Evolutionary conservation across 2,329 filamentous ascomycete species (phyloP).

Genomic region (Xylogone sp.): DNA sequence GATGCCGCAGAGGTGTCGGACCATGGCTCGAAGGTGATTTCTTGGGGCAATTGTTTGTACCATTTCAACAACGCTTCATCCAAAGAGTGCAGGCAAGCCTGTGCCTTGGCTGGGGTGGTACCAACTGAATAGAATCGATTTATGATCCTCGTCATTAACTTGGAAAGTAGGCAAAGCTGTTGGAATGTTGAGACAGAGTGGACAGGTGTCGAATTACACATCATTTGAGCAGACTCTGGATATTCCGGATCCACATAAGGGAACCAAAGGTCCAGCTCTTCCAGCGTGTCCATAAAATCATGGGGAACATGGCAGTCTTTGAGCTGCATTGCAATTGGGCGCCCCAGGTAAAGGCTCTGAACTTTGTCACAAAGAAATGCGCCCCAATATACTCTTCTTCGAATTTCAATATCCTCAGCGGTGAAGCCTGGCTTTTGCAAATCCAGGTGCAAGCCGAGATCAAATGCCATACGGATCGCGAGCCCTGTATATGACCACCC

Average conservation of each 20-base stretch:
- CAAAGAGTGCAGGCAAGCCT: conserved; percentile 22
- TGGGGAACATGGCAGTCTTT: conserved; percentile 20
- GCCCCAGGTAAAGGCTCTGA: conserved; percentile 26
- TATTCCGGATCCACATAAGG: conserved; percentile 4
- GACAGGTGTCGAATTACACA: conserved; percentile 4
- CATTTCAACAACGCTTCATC: conserved; percentile 24
- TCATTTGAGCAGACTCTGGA: not conserved
- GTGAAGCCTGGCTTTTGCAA: conserved; percentile 20
- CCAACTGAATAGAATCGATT: conserved; percentile 29
- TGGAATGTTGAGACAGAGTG: conserved; percentile 33
- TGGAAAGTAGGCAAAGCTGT: conserved; percentile 30
- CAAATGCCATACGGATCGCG: conserved; percentile 1
- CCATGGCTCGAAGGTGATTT: conserved; percentile 22
- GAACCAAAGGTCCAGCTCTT: conserved; percentile 17
- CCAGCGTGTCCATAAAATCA: conserved; percentile 20
- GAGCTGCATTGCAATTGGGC: conserved; percentile 21
- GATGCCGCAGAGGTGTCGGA: conserved; percentile 5
- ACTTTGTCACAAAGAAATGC: conserved; percentile 27
- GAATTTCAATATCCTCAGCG: conserved; percentile 24
- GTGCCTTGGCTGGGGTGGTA: conserved; percentile 22
- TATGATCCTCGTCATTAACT: conserved; percentile 34
- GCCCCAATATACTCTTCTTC: conserved; percentile 27
- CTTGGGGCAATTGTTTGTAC: conserved; percentile 24
- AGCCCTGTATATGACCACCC: conserved; percentile 6
- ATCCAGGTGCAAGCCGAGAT: conserved; percentile 21